Conservation (phyloP, 768 basidiomycete genomes). For the Lentinula aciculospora region DNA sequence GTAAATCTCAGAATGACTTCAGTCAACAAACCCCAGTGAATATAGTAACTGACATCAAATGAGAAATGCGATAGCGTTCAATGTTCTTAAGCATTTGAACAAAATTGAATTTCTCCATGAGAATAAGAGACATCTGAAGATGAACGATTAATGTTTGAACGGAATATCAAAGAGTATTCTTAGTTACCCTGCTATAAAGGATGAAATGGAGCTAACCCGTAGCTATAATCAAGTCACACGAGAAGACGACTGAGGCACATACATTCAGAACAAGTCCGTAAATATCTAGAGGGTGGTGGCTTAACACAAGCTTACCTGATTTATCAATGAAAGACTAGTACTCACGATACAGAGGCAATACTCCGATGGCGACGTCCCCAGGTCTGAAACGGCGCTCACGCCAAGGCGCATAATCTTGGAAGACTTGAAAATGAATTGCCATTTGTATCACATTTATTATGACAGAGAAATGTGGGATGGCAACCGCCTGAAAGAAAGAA, state of each 20-base stretch:
- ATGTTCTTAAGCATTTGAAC: conserved; percentile 58
- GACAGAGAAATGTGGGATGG: conserved; percentile 52
- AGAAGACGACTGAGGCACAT: conserved; percentile 13
- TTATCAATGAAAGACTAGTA: not conserved
- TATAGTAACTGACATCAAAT: conserved; percentile 35
- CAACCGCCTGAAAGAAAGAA: conserved; percentile 39
- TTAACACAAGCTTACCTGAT: not conserved
- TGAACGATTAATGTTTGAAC: not conserved
- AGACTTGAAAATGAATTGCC: conserved; percentile 45
- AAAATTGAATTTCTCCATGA: conserved; percentile 60
- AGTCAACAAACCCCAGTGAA: not conserved
- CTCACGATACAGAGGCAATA: conserved; percentile 60
- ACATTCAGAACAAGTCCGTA: conserved; percentile 63
- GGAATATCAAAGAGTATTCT: not conserved
- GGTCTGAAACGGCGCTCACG: conserved; percentile 49
- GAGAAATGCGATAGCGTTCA: conserved; percentile 47
- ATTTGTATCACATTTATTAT: conserved; percentile 62
- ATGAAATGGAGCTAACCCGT: conserved; percentile 45
- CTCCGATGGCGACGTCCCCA: conserved; percentile 57
- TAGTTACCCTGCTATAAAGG: conserved; percentile 48
- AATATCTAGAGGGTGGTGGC: conserved; percentile 36
- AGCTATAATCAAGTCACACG: not conserved
- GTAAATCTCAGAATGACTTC: not conserved
- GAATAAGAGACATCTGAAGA: conserved; percentile 44
- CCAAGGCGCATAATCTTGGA: conserved; percentile 35